phyloP scores from a whole-genome alignment of 2,329 filamentous ascomycete genomes.

The Aureobasidium sp. region DNA sequence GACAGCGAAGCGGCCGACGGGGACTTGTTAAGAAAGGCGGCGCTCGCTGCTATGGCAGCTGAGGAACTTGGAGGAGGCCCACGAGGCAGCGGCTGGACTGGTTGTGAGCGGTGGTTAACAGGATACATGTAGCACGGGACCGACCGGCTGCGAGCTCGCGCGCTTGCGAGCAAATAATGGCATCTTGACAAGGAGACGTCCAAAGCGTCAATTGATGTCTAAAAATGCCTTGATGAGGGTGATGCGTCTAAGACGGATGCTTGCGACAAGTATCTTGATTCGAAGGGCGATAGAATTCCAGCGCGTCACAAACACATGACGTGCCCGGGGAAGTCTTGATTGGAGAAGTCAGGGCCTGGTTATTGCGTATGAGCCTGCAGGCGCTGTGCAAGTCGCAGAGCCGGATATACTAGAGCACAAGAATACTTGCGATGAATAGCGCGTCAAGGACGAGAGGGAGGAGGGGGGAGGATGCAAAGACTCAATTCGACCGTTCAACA shows the following conservation, averaged over 20 bases:
- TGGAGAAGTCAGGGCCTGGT: background rate
- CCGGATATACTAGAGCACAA: background rate
- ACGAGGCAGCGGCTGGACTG: background rate
- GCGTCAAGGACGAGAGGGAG: background rate
- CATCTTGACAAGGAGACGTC: conserved; percentile 12
- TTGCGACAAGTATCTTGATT: background rate
- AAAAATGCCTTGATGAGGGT: conserved; percentile 11
- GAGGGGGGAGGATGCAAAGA: background rate
- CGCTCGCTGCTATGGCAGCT: conserved; percentile 63
- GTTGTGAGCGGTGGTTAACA: background rate
- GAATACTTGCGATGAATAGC: background rate
- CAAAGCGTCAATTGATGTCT: background rate
- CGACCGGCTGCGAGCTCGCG: conserved; percentile 22
- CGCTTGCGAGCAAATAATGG: conserved; percentile 22
- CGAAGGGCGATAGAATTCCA: background rate
- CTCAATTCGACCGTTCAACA: background rate
- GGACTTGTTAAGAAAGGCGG: conserved; percentile 66
- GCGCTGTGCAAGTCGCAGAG: background rate
- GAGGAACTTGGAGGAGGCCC: conserved; percentile 56
- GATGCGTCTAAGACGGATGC: background rate
- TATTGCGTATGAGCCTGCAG: background rate
- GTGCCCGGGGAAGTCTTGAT: background rate
- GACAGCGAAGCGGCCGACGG: conserved; percentile 60
- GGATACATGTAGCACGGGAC: conserved; percentile 15
- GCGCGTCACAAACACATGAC: conserved; percentile 10